Conservation (phyloP, 2,329 filamentous ascomycete genomes). For the Aureobasidium sp. region DNA sequence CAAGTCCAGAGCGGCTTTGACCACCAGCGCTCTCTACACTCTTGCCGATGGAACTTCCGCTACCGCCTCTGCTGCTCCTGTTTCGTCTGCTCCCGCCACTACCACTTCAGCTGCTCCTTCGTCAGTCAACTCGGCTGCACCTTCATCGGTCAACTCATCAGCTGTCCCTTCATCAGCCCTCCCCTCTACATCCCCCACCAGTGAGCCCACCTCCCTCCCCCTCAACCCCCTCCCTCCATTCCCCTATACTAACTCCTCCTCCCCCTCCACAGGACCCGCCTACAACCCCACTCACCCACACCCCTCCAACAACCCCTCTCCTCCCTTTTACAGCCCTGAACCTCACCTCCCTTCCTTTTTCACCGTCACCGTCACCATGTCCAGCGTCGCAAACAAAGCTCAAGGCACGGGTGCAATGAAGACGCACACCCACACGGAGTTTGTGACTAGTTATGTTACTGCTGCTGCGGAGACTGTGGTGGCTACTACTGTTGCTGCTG, state of each 20-base stretch:
- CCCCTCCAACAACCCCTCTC: neutral
- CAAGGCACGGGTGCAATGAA: neutral
- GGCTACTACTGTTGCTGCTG: neutral
- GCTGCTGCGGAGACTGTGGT: neutral
- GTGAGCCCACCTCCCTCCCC: neutral
- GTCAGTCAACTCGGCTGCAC: neutral
- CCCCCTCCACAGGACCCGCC: neutral
- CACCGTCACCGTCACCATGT: slow-evolving; percentile 5
- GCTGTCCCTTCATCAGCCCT: neutral
- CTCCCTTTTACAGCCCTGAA: neutral
- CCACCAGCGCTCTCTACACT: slow-evolving; percentile 21
- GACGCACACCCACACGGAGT: neutral
- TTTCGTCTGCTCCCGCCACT: neutral
- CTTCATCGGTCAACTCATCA: no score
- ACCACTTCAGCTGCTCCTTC: neutral
- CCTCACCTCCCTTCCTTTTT: neutral
- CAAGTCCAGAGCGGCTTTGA: slow-evolving; percentile 32
- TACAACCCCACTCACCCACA: neutral
- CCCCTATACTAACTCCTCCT: neutral
- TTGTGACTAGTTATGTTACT: neutral
- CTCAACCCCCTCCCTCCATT: neutral
- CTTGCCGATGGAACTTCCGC: slow-evolving; percentile 11
- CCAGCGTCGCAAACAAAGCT: neutral
- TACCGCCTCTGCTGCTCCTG: neutral
- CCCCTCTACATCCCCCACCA: neutral